Conservation (phyloP, 768 basidiomycete genomes). For the Agaricus sinodeliciosus region DNA sequence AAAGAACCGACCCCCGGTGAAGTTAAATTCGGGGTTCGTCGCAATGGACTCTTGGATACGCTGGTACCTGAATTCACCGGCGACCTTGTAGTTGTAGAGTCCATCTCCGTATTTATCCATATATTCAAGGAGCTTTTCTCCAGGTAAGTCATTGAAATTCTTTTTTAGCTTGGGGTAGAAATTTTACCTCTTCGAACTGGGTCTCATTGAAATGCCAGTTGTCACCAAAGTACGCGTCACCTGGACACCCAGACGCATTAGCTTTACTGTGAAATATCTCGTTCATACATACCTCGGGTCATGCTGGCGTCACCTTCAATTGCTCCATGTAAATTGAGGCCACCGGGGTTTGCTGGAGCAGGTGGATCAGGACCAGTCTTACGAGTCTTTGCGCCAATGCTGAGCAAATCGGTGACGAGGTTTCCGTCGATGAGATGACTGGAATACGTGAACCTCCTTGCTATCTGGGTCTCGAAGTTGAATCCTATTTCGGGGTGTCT, state of each 20-base stretch:
- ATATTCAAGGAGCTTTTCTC: slow-evolving; percentile 11
- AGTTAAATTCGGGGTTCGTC: slow-evolving; percentile 15
- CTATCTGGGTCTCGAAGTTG: slow-evolving; percentile 14
- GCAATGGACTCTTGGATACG: slow-evolving; percentile 17
- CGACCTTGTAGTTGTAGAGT: slow-evolving; percentile 15
- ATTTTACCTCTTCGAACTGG: slow-evolving; percentile 14
- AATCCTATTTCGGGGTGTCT: slow-evolving; percentile 14
- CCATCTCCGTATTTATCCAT: slow-evolving; percentile 17
- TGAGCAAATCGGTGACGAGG: slow-evolving; percentile 13
- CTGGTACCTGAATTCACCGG: slow-evolving; percentile 12
- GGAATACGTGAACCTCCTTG: slow-evolving; percentile 13
- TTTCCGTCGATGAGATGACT: slow-evolving; percentile 16
- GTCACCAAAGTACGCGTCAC: slow-evolving; percentile 16
- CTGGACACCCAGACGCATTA: background rate
- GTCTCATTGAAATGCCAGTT: slow-evolving; percentile 18
- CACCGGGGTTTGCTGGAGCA: slow-evolving; percentile 15
- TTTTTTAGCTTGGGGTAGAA: no score
- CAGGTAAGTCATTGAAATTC: background rate
- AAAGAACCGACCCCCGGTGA: slow-evolving; percentile 13
- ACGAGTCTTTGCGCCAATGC: slow-evolving; percentile 15
- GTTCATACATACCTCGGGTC: slow-evolving; percentile 5
- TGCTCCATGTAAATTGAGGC: slow-evolving; percentile 15
- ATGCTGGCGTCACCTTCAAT: slow-evolving; percentile 15
- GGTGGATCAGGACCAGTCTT: slow-evolving; percentile 15
- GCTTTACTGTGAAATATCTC: background rate